phyloP scores from a whole-genome alignment of 78 protist species.

The Dictyostelium brefeldianum region DNA sequence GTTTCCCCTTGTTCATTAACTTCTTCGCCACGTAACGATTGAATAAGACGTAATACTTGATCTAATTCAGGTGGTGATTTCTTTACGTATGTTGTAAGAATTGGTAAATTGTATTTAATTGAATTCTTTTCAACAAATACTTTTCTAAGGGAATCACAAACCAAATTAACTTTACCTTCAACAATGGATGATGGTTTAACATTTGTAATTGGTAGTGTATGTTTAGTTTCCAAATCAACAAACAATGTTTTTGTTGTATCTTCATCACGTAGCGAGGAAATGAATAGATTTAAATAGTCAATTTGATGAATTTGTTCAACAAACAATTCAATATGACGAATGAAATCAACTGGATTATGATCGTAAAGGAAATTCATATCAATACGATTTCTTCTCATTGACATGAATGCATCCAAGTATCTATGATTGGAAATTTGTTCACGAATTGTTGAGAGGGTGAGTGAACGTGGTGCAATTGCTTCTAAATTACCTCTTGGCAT shows the following conservation, averaged over 20 bases:
- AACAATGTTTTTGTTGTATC: constrained; percentile 78
- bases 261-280: constrained; percentile 74
- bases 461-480: constrained; percentile 84
- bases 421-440: constrained; percentile 7
- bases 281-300: constrained; percentile 77
- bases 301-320: constrained; percentile 55
- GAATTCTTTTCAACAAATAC: constrained; percentile 26
- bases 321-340: constrained; percentile 58
- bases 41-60: constrained; percentile 63
- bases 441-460: constrained; percentile 60
- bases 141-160: constrained; percentile 63
- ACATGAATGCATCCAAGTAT: constrained; percentile 31
- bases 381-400: constrained; percentile 85
- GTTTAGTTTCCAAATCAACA: constrained; percentile 40
- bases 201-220: constrained; percentile 16
- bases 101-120: constrained; percentile 37
- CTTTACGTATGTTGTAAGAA: constrained; percentile 77
- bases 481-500: constrained; percentile 94
- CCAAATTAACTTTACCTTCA: constrained; percentile 45
- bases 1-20: constrained; percentile 47
- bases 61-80: constrained; percentile 83
- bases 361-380: constrained; percentile 89
- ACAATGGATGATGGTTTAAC: not conserved
- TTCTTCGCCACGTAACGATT: constrained; percentile 67
- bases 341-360: constrained; percentile 80